Evolutionary conservation across 1,284 basidiomycete genomes (phyloP).

Genomic region (Marasmius fiardii): DNA sequence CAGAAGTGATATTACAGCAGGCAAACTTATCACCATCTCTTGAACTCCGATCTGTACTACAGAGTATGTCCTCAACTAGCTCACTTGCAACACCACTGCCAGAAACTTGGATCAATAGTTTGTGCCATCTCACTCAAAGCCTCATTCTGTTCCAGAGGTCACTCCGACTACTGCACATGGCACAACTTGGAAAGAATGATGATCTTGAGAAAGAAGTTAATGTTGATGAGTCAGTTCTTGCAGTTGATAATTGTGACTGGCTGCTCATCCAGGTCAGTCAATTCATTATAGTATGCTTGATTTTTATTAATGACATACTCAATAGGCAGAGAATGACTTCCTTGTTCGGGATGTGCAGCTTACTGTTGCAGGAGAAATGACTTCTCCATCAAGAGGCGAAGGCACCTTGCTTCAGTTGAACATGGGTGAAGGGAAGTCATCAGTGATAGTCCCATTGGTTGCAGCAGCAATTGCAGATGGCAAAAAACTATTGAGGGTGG

Average conservation of each 20-base stretch:
- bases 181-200: background rate
- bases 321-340: constrained; percentile 42
- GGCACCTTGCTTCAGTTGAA: constrained; percentile 49
- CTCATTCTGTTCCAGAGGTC: background rate
- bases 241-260: constrained; percentile 30
- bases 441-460: constrained; percentile 47
- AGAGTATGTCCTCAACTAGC: background rate
- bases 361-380: constrained; percentile 43
- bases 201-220: background rate
- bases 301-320: background rate
- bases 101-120: background rate
- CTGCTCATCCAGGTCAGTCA: constrained; percentile 26
- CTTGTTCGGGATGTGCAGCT: constrained; percentile 37
- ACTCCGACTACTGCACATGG: background rate
- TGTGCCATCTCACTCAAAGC: background rate
- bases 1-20: background rate
- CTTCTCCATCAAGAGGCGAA: constrained; percentile 30
- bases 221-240: background rate
- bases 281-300: background rate
- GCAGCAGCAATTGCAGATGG: constrained; percentile 38
- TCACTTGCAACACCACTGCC: background rate
- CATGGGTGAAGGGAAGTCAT: constrained; percentile 60
- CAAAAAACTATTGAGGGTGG: constrained; percentile 38
- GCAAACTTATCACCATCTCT: background rate
- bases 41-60: background rate